Conservation (phyloP, 192 early-diverging fungal genomes). For the Funneliformis mosseae region DNA sequence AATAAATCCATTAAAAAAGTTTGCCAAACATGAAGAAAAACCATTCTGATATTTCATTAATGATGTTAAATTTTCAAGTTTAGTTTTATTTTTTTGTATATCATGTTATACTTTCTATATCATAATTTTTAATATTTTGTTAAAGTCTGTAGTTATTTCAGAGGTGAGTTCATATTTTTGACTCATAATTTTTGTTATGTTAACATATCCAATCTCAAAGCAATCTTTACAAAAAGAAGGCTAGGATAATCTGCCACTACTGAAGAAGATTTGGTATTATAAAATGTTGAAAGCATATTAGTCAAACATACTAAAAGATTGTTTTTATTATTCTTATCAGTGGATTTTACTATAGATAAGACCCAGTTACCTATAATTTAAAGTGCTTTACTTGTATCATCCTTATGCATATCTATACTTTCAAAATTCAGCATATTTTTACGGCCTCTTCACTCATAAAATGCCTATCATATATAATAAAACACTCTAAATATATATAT, state of each 20-base stretch:
- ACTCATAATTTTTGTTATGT: conserved; percentile 4
- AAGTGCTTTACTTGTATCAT: conserved; percentile 4
- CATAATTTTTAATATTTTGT: not conserved
- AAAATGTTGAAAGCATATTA: not conserved
- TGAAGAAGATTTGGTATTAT: not conserved
- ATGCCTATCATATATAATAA: not conserved
- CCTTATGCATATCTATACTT: not conserved
- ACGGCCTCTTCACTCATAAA: not conserved
- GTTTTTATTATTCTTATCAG: not conserved
- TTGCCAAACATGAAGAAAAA: not conserved
- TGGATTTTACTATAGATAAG: not conserved
- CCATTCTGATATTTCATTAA: conserved; percentile 5
- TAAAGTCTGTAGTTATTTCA: not conserved
- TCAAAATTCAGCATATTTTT: not conserved
- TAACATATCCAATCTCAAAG: not conserved
- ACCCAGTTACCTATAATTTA: not conserved
- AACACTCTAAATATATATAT: conserved; percentile 12
- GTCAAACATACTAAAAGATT: not conserved
- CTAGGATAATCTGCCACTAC: not conserved
- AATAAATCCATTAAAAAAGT: conserved; percentile 24
- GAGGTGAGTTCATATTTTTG: not conserved
- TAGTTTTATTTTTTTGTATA: not conserved
- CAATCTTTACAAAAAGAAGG: not conserved
- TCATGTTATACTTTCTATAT: not conserved
- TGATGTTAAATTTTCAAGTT: not conserved